Evolutionary conservation across 2,329 filamentous ascomycete genomes (phyloP), one percentile per base, ranked within the genome.

Genomic region (Fusarium buxicola): DNA sequence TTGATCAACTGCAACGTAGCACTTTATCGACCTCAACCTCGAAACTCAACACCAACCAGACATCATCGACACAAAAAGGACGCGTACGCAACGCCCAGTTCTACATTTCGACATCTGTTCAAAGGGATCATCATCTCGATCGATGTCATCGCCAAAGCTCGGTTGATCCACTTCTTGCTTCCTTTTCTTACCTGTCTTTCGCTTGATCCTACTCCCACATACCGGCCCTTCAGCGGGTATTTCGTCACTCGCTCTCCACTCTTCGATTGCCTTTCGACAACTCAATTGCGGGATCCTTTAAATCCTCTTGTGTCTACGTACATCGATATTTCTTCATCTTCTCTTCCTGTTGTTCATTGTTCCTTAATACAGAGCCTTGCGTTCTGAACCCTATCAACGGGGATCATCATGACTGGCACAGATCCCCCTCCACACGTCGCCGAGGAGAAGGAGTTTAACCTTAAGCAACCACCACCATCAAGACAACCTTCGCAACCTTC

Each of bases 381-480:
- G 30, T 38, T 46, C 31, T 40, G 31, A 47, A 44, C 8, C 41
- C 27, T 21, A 54, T 24, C 36, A 47, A 36, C 38, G 38, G 38
- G 28, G 43, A 38, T 36, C 64, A 57, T 51, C 36, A 69, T 69
- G 67, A 47, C 56, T 25, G 48, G 54, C 47, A 56, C 62, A 36
- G 56, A 69, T 50, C 64, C 65, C 18, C 66, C 63, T 25, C 58
- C 41, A n/a, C 45, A 46, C 8, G 34, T 28, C 8, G 35, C 54
- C 9, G 68, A 69, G 21, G 67, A 52, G 38, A 44, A 52, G 9
- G 60, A 63, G 13, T 66, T 66, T 36, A 55, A 64, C 8, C 63
- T 66, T 39, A 38, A 51, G 15, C 62, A 65, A 40, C 62, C 58
- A 18, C 62, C 62, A 39, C 62, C 62, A 7, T 24, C 62, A 34